These are phyloP conservation scores for Cymbidium sinense DNA, from an alignment of 106 monocot genomes.

Conservation along the genomic window DNA sequence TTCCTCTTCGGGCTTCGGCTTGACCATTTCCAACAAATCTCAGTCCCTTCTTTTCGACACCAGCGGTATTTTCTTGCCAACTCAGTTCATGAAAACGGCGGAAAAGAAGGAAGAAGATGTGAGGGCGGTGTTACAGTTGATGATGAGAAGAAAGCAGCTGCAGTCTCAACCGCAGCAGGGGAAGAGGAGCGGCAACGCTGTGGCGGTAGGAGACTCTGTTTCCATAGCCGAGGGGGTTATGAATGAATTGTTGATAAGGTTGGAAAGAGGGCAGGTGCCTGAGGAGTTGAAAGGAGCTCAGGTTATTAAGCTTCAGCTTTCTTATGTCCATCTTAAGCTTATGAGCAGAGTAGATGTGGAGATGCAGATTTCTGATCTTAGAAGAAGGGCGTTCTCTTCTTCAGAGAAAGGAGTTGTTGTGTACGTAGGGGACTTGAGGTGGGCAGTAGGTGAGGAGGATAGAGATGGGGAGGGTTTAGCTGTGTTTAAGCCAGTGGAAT, in stretches of 20 bases:
- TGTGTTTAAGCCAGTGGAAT: slow-evolving; percentile 36
- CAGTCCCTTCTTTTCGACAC: slow-evolving; percentile 30
- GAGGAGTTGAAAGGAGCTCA: slow-evolving; percentile 54
- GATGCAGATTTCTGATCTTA: slow-evolving; percentile 48
- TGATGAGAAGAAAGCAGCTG: slow-evolving; percentile 42
- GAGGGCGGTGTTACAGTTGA: slow-evolving; percentile 43
- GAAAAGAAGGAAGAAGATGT: slow-evolving; percentile 50
- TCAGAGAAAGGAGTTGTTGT: slow-evolving; percentile 22
- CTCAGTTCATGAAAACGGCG: slow-evolving; percentile 37
- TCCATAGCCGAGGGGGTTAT: slow-evolving; percentile 48
- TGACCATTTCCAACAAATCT: not conserved
- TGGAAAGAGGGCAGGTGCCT: slow-evolving; percentile 74
- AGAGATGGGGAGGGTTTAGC: not conserved
- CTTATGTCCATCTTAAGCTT: slow-evolving; percentile 46
- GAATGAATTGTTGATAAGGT: slow-evolving; percentile 38
- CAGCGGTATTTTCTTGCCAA: slow-evolving; percentile 21
- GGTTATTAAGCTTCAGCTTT: slow-evolving; percentile 59
- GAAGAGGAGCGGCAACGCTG: slow-evolving; percentile 36
- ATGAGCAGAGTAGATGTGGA: slow-evolving; percentile 65
- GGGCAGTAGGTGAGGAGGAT: slow-evolving; percentile 53
- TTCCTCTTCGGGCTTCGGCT: slow-evolving; percentile 1
- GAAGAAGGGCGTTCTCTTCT: slow-evolving; percentile 35
- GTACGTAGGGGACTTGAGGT: slow-evolving; percentile 70
- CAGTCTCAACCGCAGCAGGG: slow-evolving; percentile 29
- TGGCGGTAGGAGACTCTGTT: slow-evolving; percentile 75